Evolutionary conservation across 2,329 filamentous ascomycete species (phyloP).

Genomic region (Alternaria solani): DNA sequence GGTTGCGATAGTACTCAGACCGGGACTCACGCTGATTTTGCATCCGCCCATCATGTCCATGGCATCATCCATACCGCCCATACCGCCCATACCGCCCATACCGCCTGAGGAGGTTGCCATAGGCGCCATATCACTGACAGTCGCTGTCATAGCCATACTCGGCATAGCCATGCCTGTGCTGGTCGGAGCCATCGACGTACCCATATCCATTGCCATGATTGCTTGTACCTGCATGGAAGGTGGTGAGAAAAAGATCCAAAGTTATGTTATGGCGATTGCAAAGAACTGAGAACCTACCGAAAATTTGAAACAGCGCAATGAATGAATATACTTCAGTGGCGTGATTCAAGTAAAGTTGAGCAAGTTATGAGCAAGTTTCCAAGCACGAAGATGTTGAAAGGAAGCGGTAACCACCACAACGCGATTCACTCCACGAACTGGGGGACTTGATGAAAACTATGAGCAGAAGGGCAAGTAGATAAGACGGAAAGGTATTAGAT

Average conservation of each 20-base stretch:
- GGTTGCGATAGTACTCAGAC: background rate
- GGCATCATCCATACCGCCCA: constrained; percentile 30
- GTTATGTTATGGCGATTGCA: background rate
- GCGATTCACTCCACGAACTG: background rate
- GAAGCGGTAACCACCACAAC: background rate
- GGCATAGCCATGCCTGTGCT: constrained; percentile 14
- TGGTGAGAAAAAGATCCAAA: background rate
- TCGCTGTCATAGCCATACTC: constrained; percentile 15
- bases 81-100: constrained; percentile 35
- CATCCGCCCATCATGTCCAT: constrained; percentile 39
- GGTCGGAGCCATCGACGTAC: background rate
- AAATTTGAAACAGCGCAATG: background rate
- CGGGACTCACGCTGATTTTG: constrained; percentile 41
- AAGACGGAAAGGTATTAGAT: background rate
- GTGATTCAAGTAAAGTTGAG: constrained; percentile 11
- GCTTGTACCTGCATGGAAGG: constrained; percentile 12
- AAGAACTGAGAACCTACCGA: background rate
- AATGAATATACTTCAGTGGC: background rate
- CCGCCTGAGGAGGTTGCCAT: constrained; percentile 27
- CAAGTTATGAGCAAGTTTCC: constrained; percentile 22
- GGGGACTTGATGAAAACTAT: background rate
- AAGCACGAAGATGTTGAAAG: background rate
- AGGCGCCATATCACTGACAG: constrained; percentile 14
- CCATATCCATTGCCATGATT: constrained; percentile 17
- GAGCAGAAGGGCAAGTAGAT: background rate